Conservation (phyloP, 768 basidiomycete species). For the Suillus sp. region DNA sequence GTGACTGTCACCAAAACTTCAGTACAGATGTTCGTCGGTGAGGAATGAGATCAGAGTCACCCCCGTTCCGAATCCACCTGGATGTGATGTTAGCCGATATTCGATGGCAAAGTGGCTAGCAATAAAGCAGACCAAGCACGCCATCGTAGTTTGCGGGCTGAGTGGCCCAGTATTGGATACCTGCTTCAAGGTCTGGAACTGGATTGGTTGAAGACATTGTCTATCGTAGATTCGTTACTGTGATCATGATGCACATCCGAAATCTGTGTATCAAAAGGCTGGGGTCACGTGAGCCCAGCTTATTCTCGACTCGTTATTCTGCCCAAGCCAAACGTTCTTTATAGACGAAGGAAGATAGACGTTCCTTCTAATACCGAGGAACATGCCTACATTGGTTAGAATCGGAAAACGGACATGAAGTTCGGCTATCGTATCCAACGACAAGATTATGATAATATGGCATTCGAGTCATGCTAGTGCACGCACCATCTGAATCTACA, state of each 20-base stretch:
- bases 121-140: constrained; percentile 64
- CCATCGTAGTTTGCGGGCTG: constrained; percentile 85
- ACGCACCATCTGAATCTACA: constrained; percentile 23
- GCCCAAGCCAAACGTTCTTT: not conserved
- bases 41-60: constrained; percentile 33
- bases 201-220: constrained; percentile 22
- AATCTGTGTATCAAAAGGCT: not conserved
- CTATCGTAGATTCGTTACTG: not conserved
- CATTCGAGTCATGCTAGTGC: constrained; percentile 7
- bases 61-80: constrained; percentile 59
- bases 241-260: not conserved
- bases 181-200: constrained; percentile 66
- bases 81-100: constrained; percentile 30
- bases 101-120: constrained; percentile 22
- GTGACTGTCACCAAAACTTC: constrained; percentile 51
- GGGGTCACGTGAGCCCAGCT: not conserved
- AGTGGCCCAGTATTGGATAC: constrained; percentile 84
- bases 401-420: not conserved
- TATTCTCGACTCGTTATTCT: too few relatives aligned
- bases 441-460: constrained; percentile 1
- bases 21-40: not conserved
- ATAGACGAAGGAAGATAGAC: not conserved
- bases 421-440: not conserved
- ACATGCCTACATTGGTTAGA: not conserved
- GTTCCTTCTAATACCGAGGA: not conserved